Evolutionary conservation across 1,284 basidiomycete genomes (phyloP).

Genomic region (Marasmius sp.): DNA sequence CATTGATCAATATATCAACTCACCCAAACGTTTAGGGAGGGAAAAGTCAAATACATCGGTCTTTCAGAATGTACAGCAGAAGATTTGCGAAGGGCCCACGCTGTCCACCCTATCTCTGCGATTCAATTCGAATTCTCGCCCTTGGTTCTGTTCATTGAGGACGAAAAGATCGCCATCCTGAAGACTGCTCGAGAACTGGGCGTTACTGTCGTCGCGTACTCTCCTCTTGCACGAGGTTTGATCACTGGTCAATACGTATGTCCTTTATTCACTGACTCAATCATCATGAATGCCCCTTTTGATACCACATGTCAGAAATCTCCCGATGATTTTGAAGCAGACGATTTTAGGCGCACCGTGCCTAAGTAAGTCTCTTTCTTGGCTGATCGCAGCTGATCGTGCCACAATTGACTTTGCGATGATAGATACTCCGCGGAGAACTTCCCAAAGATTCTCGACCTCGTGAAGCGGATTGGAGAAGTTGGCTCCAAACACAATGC

Average conservation of each 20-base stretch:
- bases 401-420: neutral
- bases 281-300: neutral
- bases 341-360: constrained; percentile 41
- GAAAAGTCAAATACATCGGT: constrained; percentile 63
- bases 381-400: neutral
- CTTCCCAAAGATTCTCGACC: constrained; percentile 41
- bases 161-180: constrained; percentile 44
- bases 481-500: constrained; percentile 33
- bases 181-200: constrained; percentile 53
- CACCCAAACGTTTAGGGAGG: constrained; percentile 33
- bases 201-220: constrained; percentile 57
- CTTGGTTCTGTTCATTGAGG: constrained; percentile 55
- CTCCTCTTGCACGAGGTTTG: constrained; percentile 62
- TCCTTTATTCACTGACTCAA: constrained; percentile 19
- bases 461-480: constrained; percentile 35
- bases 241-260: constrained; percentile 49
- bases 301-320: constrained; percentile 38
- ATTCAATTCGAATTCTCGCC: constrained; percentile 68
- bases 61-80: constrained; percentile 59
- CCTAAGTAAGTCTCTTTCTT: constrained; percentile 28
- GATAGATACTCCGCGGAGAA: constrained; percentile 33
- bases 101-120: constrained; percentile 59
- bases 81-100: constrained; percentile 63
- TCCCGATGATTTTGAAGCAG: constrained; percentile 49
- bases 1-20: neutral